Base-by-base conservation (phyloP, 345 rosid species). In the Angophora floribunda region DNA sequence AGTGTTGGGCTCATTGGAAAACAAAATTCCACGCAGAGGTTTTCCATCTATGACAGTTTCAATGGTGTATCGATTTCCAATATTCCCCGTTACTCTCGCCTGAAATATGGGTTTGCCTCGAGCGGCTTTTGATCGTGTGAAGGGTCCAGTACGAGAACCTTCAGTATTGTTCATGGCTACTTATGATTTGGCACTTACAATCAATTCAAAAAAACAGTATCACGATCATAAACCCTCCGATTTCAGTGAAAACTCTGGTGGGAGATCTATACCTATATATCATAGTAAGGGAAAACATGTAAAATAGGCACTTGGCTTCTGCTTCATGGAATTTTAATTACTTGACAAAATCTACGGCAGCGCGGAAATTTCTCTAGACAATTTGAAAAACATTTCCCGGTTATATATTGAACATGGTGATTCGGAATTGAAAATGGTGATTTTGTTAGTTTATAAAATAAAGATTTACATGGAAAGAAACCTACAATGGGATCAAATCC, bases 31-130 rank as follows among this genome's bases (percentile, higher is more conserved):
- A 87, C 95, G 96, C 49, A 98, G 93, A 91, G 95, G 92, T 92
- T 94, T 97, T 87, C 99, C 99, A 85, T 94, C 96, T 88, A 98
- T 94, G 87, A 92, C 88, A 70, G 99, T 96, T 92, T 98, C 98
- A 80, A 97, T 92, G 80, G 95, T 93, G 93, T 93, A 96, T 86
- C 98, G 97, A 92, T 92, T 92, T n/a, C 94, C 93, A 86, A 93
- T 93, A 89, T 92, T 92, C 92, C 96, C 95, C 11, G 94, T 94
- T 90, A 98, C 93, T 89, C 89, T 95, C 53, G 99, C 98, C 85
- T 96, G 95, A 93, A 98, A 98, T 89, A 90, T 90, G 91, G 91
- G 94, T 93, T 94, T 98, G 87, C 96, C 98, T 90, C 93, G 92
- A 87, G 86, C 88, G 89, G 88, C 88, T 47, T 93, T 89, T 36